Evolutionary conservation across 139 green algal genomes (phyloP).

Genomic region (Marvania coccoides): DNA sequence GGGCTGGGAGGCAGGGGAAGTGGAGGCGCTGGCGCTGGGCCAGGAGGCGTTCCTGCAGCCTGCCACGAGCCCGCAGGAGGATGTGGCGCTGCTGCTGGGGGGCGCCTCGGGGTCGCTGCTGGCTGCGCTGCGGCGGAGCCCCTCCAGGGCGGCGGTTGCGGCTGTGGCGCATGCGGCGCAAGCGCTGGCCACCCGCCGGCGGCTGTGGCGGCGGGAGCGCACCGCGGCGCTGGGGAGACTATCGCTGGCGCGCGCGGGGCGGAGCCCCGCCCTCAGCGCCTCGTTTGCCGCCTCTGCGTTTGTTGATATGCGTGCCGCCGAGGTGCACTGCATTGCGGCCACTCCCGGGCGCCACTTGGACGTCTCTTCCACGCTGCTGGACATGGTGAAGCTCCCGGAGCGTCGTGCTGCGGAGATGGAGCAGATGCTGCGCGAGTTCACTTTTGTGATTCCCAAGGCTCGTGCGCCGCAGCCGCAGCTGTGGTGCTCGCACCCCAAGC

Average conservation of each 20-base stretch:
- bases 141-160: slow-evolving; percentile 6
- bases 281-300: slow-evolving; percentile 19
- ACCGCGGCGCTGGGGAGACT: slow-evolving; percentile 14
- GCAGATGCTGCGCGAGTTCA: slow-evolving; percentile 62
- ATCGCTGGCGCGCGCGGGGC: slow-evolving; percentile 4
- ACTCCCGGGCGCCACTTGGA: slow-evolving; percentile 9
- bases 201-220: slow-evolving; percentile 15
- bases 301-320: neutral
- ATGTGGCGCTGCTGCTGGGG: slow-evolving; percentile 18
- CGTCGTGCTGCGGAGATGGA: slow-evolving; percentile 27
- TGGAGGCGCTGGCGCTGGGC: neutral
- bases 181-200: slow-evolving; percentile 1
- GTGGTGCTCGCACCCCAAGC: slow-evolving; percentile 43
- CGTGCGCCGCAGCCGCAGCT: slow-evolving; percentile 39
- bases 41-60: neutral
- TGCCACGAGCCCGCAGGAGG: slow-evolving; percentile 9
- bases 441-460: slow-evolving; percentile 78
- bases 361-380: slow-evolving; percentile 1
- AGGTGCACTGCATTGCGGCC: slow-evolving; percentile 3
- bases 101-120: neutral
- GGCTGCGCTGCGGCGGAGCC: neutral
- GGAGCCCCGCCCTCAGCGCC: slow-evolving; percentile 12
- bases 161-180: neutral
- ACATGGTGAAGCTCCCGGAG: slow-evolving; percentile 28
- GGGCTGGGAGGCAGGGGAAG: neutral